A percentile compares a stretch with the other conserved stretches of the same genome.
These are phyloP conservation scores for Coemansia sp. DNA, from an alignment of 371 early-diverging fungal genomes.

Conservation along the genomic window DNA sequence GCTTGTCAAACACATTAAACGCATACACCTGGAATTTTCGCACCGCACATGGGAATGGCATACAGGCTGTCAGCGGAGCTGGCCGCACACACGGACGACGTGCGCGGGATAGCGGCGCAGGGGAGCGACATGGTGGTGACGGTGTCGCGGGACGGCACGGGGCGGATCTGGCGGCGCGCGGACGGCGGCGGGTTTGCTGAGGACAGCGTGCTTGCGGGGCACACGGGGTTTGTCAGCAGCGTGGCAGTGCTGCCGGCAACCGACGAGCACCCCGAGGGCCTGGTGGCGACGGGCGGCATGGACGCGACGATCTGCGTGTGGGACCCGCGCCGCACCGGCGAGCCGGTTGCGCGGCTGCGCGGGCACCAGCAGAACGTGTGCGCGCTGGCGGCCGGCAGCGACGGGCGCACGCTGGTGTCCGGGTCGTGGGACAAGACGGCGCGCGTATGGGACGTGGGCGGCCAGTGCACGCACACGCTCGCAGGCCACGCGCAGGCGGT, in stretches of 20 bases:
- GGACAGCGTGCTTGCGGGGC: conserved; percentile 62
- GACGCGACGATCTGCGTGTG: conserved; percentile 84
- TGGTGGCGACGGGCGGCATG: conserved; percentile 79
- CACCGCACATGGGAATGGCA: conserved; percentile 11
- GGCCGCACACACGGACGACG: conserved; percentile 57
- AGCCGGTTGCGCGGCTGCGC: conserved; percentile 66
- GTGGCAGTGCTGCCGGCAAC: conserved; percentile 66
- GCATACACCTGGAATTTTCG: background rate
- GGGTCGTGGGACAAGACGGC: conserved; percentile 97
- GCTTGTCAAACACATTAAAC: no score
- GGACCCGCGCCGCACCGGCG: conserved; percentile 60
- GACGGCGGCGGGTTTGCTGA: conserved; percentile 55
- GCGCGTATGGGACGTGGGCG: conserved; percentile 79
- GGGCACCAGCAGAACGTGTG: conserved; percentile 92
- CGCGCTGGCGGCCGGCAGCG: conserved; percentile 63
- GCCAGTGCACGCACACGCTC: conserved; percentile 65
- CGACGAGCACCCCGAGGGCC: conserved; percentile 43
- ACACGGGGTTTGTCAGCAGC: conserved; percentile 80
- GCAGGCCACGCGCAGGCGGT: conserved; percentile 86
- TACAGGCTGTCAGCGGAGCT: conserved; percentile 56
- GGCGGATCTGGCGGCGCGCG: conserved; percentile 62
- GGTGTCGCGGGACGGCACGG: conserved; percentile 77
- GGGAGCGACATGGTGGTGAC: conserved; percentile 68
- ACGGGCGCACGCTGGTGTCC: conserved; percentile 73
- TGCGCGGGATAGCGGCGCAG: conserved; percentile 63